These are phyloP conservation scores for Aspergillus incahuasiensis DNA, from an alignment of 495 filamentous ascomycete species.

Conservation along the genomic window DNA sequence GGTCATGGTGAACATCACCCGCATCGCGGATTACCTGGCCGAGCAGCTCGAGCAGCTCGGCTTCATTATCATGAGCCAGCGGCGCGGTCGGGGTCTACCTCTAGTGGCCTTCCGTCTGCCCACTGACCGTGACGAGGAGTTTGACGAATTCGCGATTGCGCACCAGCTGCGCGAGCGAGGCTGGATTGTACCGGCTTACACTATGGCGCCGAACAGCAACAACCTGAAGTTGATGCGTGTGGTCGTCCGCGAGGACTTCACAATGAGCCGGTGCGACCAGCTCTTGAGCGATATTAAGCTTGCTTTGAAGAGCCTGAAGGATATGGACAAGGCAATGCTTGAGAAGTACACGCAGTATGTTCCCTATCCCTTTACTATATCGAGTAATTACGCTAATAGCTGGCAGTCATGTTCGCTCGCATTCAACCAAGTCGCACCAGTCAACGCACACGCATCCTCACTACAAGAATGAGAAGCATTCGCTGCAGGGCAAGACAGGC, in stretches of 20 bases:
- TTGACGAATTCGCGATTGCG: conserved; percentile 81
- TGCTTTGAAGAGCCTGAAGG: conserved; percentile 59
- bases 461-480: conserved; percentile 74
- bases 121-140: conserved; percentile 55
- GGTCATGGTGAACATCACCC: conserved; percentile 87
- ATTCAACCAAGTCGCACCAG: conserved; percentile 52
- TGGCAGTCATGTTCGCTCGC: conserved; percentile 48
- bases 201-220: conserved; percentile 82
- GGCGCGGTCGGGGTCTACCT: conserved; percentile 68
- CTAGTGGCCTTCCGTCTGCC: conserved; percentile 77
- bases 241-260: conserved; percentile 88
- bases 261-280: conserved; percentile 66
- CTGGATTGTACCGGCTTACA: conserved; percentile 92
- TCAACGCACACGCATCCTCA: conserved; percentile 57
- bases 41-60: conserved; percentile 64
- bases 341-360: conserved; percentile 57
- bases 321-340: conserved; percentile 68
- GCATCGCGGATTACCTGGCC: conserved; percentile 77
- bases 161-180: conserved; percentile 79
- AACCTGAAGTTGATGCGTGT: conserved; percentile 82
- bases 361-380: background rate
- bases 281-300: conserved; percentile 71
- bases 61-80: conserved; percentile 84
- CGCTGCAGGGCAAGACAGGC: conserved; percentile 78
- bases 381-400: conserved; percentile 5